These are phyloP conservation scores for Colletotrichum lindemuthianum DNA, from an alignment of 2,329 filamentous ascomycete species.

Conservation along the genomic window DNA sequence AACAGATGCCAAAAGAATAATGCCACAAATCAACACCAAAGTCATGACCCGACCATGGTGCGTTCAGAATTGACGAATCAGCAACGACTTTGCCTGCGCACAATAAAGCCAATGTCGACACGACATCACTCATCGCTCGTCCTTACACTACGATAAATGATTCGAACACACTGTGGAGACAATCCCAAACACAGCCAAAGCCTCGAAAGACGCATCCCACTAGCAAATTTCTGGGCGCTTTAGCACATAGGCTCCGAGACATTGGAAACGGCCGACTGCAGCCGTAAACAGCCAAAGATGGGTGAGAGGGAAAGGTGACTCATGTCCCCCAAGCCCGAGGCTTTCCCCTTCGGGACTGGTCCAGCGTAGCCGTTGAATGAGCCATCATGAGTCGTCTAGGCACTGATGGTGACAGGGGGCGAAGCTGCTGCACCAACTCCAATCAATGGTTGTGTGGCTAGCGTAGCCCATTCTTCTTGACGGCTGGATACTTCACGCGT, in stretches of 20 bases:
- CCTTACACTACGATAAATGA: neutral
- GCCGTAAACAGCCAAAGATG: neutral
- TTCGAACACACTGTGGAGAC: conserved; percentile 17
- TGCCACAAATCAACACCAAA: too few species aligned
- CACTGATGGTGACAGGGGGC: conserved; percentile 19
- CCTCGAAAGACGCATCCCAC: neutral
- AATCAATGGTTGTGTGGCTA: neutral
- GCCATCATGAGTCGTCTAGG: conserved; percentile 21
- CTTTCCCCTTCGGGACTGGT: conserved; percentile 26
- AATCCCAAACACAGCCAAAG: neutral
- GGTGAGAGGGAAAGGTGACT: conserved; percentile 13
- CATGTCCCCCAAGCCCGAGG: conserved; percentile 9
- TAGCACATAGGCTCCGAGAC: too few species aligned
- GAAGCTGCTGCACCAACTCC: neutral
- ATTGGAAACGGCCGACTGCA: too few species aligned
- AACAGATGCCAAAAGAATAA: neutral
- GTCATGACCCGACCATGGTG: too few species aligned
- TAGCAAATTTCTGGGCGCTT: neutral
- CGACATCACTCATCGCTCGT: conserved; percentile 6
- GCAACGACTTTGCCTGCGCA: neutral
- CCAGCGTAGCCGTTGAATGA: conserved; percentile 25
- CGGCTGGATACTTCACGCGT: too few species aligned
- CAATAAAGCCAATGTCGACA: neutral
- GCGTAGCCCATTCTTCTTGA: too few species aligned
- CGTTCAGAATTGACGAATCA: conserved; percentile 8